A percentile compares a stretch with the other conserved stretches of the same genome.
Conservation (phyloP, 2,329 filamentous ascomycete species). For the Diaporthe australafricana region DNA sequence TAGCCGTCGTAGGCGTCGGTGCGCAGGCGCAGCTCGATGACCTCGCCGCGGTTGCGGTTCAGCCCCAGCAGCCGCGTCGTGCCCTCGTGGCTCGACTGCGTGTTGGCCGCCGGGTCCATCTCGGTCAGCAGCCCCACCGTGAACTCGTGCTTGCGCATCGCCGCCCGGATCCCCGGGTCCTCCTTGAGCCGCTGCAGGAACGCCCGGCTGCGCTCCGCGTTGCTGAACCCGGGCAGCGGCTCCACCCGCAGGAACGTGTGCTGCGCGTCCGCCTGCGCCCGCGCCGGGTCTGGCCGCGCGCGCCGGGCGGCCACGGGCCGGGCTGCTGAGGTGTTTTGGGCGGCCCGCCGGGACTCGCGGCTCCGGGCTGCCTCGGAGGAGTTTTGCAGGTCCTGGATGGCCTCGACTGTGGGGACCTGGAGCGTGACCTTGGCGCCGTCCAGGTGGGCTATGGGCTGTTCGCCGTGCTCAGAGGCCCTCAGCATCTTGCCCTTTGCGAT, state of each 20-base stretch:
- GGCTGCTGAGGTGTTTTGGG: slow-evolving; percentile 16
- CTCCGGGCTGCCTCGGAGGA: slow-evolving; percentile 37
- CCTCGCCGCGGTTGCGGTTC: slow-evolving; percentile 88
- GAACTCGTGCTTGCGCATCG: slow-evolving; percentile 89
- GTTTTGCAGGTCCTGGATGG: slow-evolving; percentile 42
- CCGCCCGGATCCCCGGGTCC: slow-evolving; percentile 85
- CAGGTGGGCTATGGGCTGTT: slow-evolving; percentile 41
- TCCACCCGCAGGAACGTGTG: slow-evolving; percentile 87
- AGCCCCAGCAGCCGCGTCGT: slow-evolving; percentile 83
- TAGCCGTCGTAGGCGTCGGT: slow-evolving; percentile 97
- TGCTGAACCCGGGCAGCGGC: slow-evolving; percentile 81
- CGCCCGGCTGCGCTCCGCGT: slow-evolving; percentile 75
- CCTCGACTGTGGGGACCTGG: slow-evolving; percentile 43
- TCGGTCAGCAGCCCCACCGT: slow-evolving; percentile 88
- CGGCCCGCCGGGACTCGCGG: slow-evolving; percentile 29
- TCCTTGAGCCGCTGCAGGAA: slow-evolving; percentile 82
- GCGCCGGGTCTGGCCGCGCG: slow-evolving; percentile 44
- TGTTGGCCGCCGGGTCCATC: slow-evolving; percentile 91
- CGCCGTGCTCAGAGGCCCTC: slow-evolving; percentile 42
- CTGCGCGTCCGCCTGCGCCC: slow-evolving; percentile 65
- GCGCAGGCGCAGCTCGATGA: slow-evolving; percentile 89
- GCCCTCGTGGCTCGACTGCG: slow-evolving; percentile 75
- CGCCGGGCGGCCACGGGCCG: slow-evolving; percentile 35
- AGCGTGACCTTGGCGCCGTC: slow-evolving; percentile 44
- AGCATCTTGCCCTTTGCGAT: slow-evolving; percentile 42